These are phyloP conservation scores for Nitzschia palea DNA, from an alignment of 108 stramenopile species.

Conservation along the genomic window DNA sequence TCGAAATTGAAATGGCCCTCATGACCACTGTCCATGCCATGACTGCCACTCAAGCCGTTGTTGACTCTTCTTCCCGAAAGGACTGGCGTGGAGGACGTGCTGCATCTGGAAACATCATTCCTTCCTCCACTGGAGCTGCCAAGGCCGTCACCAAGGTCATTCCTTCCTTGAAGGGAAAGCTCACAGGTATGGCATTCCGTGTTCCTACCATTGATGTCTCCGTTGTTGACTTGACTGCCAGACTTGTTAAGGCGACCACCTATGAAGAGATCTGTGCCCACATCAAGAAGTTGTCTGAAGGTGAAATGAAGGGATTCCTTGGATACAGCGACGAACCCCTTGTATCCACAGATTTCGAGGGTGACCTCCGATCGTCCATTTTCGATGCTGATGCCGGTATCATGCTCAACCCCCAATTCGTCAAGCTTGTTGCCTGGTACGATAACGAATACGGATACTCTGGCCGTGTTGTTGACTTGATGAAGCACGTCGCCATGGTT, in stretches of 20 bases:
- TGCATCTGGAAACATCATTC: slow-evolving; percentile 99
- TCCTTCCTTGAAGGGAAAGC: slow-evolving; percentile 96
- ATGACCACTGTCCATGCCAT: slow-evolving; percentile 99
- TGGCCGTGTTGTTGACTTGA: slow-evolving; percentile 93
- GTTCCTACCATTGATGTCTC: slow-evolving; percentile 99
- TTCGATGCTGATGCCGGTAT: slow-evolving; percentile 99
- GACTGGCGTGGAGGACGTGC: slow-evolving; percentile 99
- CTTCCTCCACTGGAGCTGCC: slow-evolving; percentile 99
- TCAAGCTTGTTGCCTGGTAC: slow-evolving; percentile 98
- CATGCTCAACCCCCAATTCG: slow-evolving; percentile 93
- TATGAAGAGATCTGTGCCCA: slow-evolving; percentile 98
- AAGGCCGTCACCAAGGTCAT: slow-evolving; percentile 99
- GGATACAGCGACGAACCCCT: slow-evolving; percentile 99
- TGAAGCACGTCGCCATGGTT: slow-evolving; percentile 92
- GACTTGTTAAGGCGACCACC: slow-evolving; percentile 86
- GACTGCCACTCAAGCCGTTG: slow-evolving; percentile 99
- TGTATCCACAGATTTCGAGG: slow-evolving; percentile 97
- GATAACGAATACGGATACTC: slow-evolving; percentile 98
- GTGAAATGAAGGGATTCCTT: slow-evolving; percentile 97
- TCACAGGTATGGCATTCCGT: slow-evolving; percentile 99
- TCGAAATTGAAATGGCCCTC: slow-evolving; percentile 96
- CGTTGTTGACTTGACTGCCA: slow-evolving; percentile 96
- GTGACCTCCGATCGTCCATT: slow-evolving; percentile 95
- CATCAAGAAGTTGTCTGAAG: slow-evolving; percentile 90
- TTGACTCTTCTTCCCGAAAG: slow-evolving; percentile 99